Base-by-base conservation (phyloP, 805 yeast species). In the Jamesozyma spencerorum region DNA sequence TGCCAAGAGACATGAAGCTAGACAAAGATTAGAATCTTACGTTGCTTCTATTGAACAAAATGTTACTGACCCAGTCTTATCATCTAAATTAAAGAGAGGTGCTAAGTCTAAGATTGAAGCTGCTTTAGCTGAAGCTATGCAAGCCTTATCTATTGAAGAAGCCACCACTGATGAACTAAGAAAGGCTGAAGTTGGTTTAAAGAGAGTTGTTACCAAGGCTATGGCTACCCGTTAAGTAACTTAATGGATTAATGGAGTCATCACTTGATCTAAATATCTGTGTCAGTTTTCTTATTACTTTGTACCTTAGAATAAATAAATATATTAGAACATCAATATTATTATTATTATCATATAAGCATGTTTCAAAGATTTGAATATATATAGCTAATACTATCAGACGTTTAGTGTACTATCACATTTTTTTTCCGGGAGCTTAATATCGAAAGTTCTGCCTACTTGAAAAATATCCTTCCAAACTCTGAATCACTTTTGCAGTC, bases 151-250 rank as follows among this genome's bases (percentile, higher is more conserved):
- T 76, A 75, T 92, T 53, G 95, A 90, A 77, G 97, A 92, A 58
- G 78, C 96, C 48, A 64, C 92, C 62, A 90, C 96, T 68, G 98
- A 92, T 66, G 97, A 88, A 73, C 80, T 75, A 77, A 85, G 97
- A 83, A 92, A 86, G 84, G 97, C 98, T 66, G 97, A 92, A 80
- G 86, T 92, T 70, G 81, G 87, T 71, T 85, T 92, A 71, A 92
- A 92, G 87, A 85, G 98, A 74, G 96, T 90, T 66, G 97, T 90
- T 70, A 90, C 96, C 79, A 90, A 87, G 79, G 97, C 97, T 70
- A 85, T 88, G 87, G 83, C 96, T 61, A 78, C 96, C 71, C 96
- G 96, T 79, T 84, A 82, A 80, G 72, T 46, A 41, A 44, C 37
- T 24, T 34, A 34, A n/a, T 14, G 27, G 15, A 28, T n/a, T 8